Base-by-base conservation (phyloP, 2,329 filamentous ascomycete genomes). In the Fusarium sp. region DNA sequence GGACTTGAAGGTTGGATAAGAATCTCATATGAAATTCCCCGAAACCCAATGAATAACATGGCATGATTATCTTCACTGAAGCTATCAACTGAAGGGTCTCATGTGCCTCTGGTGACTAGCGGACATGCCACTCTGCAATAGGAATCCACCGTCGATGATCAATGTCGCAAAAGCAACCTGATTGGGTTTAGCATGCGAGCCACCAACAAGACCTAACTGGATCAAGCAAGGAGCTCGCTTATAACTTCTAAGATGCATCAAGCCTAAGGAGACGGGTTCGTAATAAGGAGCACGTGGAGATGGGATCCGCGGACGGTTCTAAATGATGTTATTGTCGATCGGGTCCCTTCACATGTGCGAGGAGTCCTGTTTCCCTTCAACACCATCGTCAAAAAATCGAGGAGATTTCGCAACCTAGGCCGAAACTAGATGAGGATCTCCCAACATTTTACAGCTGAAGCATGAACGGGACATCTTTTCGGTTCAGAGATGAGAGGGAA, bases 181-280 rank as follows among this genome's bases (percentile, higher is more conserved):
- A 66, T 71, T 50, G 12, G 70, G 77, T 58, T 75, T 78, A 78
- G 77, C 36, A 68, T 78, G 75, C 76, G 74, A 77, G 65, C 44
- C 13, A 22, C 20, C 30, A 35, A 30, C 26, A 8, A 18, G 11
- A 18, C 2, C 31, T 58, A 58, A 58, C 55, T 50, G 20, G 11
- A 36, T 58, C 22, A 35, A 50, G 55, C n/a, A 30, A 28, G 31
- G 3, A 30, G 12, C 31, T 50, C 55, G 55, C 30, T 20, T 50
- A 22, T 10, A 28, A 12, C 31, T 30, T 35, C 24, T 33, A 18
- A 58, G 24, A 48, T 50, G 55, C 24, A 50, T 57, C 31, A 50
- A 28, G 30, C 41, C 39, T 18, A 12, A 24, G 9, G n/a, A 7
- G 10, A 57, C 9, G 22, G 35, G 31, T 45, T 44, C 14, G 33